A percentile compares a stretch with the other conserved stretches of the same genome.
Evolutionary conservation across 148 eudicot species (phyloP).

Genomic region (Rheum nobile): DNA sequence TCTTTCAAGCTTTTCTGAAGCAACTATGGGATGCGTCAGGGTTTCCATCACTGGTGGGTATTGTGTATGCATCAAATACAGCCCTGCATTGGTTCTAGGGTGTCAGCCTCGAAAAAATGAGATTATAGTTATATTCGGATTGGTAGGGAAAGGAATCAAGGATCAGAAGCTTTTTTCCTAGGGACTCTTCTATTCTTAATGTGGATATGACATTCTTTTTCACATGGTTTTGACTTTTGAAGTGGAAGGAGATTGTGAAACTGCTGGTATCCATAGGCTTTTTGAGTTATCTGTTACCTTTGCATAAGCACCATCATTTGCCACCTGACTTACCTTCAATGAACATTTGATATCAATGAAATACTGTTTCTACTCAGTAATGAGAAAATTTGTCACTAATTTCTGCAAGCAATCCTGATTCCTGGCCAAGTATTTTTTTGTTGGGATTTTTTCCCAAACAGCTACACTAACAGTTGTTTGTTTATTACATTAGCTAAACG

Average conservation of each 20-base stretch:
- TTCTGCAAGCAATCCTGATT: background rate
- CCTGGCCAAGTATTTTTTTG: no score
- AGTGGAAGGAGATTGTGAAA: background rate
- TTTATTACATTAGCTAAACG: no score
- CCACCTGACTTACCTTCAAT: background rate
- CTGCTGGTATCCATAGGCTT: background rate
- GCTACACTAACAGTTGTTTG: no score
- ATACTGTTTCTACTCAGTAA: background rate
- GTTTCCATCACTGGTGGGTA: slow-evolving; percentile 54
- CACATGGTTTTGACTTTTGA: background rate
- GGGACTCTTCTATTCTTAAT: background rate
- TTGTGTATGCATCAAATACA: slow-evolving; percentile 49
- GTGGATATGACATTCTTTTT: background rate
- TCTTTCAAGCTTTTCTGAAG: background rate
- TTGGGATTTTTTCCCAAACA: no score
- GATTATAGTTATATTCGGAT: background rate
- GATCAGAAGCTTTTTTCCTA: background rate
- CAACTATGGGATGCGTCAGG: slow-evolving; percentile 33
- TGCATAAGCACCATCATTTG: background rate
- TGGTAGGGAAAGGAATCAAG: background rate
- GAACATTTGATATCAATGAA: background rate
- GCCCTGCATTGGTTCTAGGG: slow-evolving; percentile 71
- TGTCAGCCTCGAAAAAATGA: slow-evolving; percentile 43
- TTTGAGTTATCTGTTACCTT: background rate
- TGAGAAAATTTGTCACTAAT: background rate